Percentiles rank a stretch among this genome's conserved stretches.
phyloP scores from a whole-genome alignment of 208 protist genomes.

The Phytomonas sp. region DNA sequence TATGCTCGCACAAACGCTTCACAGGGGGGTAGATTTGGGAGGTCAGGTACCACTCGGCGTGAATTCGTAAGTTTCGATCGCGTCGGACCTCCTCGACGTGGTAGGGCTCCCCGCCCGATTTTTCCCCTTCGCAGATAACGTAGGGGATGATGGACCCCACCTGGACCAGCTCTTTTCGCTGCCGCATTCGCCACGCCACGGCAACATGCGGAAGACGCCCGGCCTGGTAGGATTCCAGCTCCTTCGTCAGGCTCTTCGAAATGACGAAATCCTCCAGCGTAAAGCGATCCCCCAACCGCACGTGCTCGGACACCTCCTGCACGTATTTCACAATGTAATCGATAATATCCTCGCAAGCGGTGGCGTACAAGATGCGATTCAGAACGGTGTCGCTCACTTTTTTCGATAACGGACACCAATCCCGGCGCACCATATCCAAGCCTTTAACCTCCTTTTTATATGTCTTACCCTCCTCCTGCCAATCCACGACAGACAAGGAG shows the following conservation, averaged over 20 bases:
- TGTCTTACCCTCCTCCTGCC: conserved; percentile 48
- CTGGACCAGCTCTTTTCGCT: conserved; percentile 86
- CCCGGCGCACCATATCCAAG: conserved; percentile 98
- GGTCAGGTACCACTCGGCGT: conserved; percentile 92
- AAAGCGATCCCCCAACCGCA: conserved; percentile 54
- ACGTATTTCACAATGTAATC: conserved; percentile 92
- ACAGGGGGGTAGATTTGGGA: conserved; percentile 93
- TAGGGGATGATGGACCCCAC: conserved; percentile 95
- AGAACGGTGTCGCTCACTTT: conserved; percentile 89
- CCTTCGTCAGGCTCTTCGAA: conserved; percentile 96
- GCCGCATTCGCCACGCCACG: conserved; percentile 91
- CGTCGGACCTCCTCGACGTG: conserved; percentile 84
- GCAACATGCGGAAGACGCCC: conserved; percentile 91
- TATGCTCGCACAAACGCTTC: conserved; percentile 90
- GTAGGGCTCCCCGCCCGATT: conserved; percentile 62
- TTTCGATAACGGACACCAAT: conserved; percentile 98
- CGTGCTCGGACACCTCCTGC: conserved; percentile 55
- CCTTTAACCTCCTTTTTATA: conserved; percentile 95
- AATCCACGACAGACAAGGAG: conserved; percentile 72
- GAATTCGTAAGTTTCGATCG: conserved; percentile 49
- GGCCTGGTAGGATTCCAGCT: conserved; percentile 93
- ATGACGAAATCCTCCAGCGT: conserved; percentile 94
- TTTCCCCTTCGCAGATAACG: conserved; percentile 90
- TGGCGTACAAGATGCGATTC: conserved; percentile 88
- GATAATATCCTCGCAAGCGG: conserved; percentile 78